Evolutionary conservation across 2,329 filamentous ascomycete genomes (phyloP).

Genomic region (Neobulgaria alba): DNA sequence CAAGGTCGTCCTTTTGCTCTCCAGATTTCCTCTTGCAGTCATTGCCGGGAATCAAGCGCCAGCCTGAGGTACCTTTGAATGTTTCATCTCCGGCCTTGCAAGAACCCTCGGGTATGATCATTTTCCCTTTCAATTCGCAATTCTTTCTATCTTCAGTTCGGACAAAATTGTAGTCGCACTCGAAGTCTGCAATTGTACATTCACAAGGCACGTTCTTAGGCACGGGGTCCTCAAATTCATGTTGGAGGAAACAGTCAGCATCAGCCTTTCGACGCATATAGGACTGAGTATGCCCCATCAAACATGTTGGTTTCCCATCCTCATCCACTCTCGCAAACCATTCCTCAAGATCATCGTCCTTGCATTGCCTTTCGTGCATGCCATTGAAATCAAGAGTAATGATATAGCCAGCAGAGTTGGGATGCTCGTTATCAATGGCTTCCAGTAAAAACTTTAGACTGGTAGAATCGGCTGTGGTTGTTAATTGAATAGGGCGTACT

Average conservation of each 20-base stretch:
- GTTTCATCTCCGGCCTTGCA: conserved; percentile 57
- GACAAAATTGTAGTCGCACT: conserved; percentile 91
- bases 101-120: conserved; percentile 59
- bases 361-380: conserved; percentile 73
- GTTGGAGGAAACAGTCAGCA: conserved; percentile 80
- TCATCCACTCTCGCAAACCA: conserved; percentile 81
- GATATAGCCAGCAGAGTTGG: conserved; percentile 48
- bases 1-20: conserved; percentile 58
- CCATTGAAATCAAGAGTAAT: conserved; percentile 77
- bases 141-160: conserved; percentile 55
- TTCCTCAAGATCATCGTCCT: conserved; percentile 72
- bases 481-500: conserved; percentile 62
- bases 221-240: conserved; percentile 72
- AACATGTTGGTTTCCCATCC: conserved; percentile 71
- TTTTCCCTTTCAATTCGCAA: conserved; percentile 53
- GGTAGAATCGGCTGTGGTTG: conserved; percentile 86
- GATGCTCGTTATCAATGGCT: conserved; percentile 43
- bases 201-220: conserved; percentile 67
- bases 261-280: conserved; percentile 79
- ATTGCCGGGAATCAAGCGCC: conserved; percentile 82
- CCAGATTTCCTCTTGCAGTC: conserved; percentile 55
- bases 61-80: conserved; percentile 82
- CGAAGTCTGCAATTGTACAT: conserved; percentile 78
- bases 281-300: conserved; percentile 93
- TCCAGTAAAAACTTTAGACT: conserved; percentile 83